A percentile compares a stretch with the other conserved stretches of the same genome.
Conservation (phyloP, 2,329 filamentous ascomycete species). For the Arthrinium puccinioides region DNA sequence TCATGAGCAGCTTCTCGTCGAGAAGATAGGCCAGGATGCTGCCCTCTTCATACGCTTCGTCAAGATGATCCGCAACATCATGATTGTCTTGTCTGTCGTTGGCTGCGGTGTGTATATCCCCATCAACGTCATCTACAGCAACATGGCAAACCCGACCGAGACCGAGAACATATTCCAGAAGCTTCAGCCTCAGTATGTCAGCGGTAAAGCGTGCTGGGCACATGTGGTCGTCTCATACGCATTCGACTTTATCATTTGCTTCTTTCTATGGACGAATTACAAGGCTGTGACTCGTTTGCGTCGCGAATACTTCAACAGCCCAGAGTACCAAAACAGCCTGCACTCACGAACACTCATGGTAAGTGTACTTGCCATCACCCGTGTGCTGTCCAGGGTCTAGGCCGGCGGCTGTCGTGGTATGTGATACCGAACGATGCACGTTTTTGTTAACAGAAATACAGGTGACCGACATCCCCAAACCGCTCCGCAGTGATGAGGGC, state of each 20-base stretch:
- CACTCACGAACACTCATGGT: constrained; percentile 68
- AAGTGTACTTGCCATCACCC: too few species aligned
- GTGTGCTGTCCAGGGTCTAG: too few species aligned
- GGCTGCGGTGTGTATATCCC: constrained; percentile 77
- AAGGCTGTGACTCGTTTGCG: constrained; percentile 64
- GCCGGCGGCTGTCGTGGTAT: too few species aligned
- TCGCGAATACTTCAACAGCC: constrained; percentile 72
- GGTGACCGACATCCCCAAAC: constrained; percentile 77
- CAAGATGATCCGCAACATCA: constrained; percentile 89
- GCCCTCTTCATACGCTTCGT: constrained; percentile 83
- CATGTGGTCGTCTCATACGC: constrained; percentile 53
- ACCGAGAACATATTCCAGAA: constrained; percentile 58
- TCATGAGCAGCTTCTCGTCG: constrained; percentile 67
- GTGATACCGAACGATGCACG: too few species aligned
- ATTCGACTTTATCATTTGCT: constrained; percentile 67
- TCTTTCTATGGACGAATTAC: constrained; percentile 90
- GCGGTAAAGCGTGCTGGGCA: constrained; percentile 47
- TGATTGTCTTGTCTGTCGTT: constrained; percentile 63
- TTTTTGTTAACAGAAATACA: too few species aligned
- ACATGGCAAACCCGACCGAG: constrained; percentile 9
- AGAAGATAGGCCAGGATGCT: constrained; percentile 85
- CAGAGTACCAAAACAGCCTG: constrained; percentile 82
- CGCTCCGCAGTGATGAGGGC: constrained; percentile 76
- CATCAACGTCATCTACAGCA: constrained; percentile 55
- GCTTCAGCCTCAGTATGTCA: constrained; percentile 40